Evolutionary conservation across 192 early-diverging fungal species (phyloP).

Genomic region (Gigaspora rosea): DNA sequence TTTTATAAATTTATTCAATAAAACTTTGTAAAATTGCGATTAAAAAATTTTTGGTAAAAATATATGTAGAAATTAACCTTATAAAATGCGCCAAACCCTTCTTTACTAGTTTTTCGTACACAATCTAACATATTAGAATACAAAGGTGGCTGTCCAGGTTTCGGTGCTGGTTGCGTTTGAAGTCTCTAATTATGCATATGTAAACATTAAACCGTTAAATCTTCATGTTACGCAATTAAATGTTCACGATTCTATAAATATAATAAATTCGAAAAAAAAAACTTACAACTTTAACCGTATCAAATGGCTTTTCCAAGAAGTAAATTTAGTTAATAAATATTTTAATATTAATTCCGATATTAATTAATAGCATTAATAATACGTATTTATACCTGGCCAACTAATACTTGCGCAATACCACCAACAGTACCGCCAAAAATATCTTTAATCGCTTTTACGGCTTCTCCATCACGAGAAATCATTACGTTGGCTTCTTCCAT

Average conservation of each 20-base stretch:
- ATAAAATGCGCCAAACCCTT: slow-evolving; percentile 88
- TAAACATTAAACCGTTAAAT: not conserved
- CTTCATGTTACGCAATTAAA: not conserved
- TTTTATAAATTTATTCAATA: not conserved
- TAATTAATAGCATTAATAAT: not conserved
- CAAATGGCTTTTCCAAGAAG: slow-evolving; percentile 58
- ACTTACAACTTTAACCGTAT: slow-evolving; percentile 80
- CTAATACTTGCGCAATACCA: slow-evolving; percentile 77
- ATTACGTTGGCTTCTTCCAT: not conserved
- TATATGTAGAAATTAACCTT: slow-evolving; percentile 52
- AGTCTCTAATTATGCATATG: slow-evolving; percentile 60
- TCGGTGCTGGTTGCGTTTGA: slow-evolving; percentile 83
- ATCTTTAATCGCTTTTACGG: slow-evolving; percentile 70
- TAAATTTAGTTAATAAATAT: not conserved
- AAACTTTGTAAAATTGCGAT: not conserved
- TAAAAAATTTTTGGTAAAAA: not conserved
- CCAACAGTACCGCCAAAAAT: slow-evolving; percentile 72
- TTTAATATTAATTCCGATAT: not conserved
- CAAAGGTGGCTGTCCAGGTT: slow-evolving; percentile 54
- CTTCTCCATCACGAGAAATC: slow-evolving; percentile 33
- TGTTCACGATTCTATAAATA: not conserved
- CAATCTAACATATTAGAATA: slow-evolving; percentile 89
- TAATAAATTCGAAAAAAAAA: not conserved
- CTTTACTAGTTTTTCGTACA: slow-evolving; percentile 78
- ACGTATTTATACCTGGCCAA: slow-evolving; percentile 55